Percentiles rank a stretch among this genome's conserved stretches.
phyloP scores from a whole-genome alignment of 768 basidiomycete species.

The Hygrocybe punicea region DNA sequence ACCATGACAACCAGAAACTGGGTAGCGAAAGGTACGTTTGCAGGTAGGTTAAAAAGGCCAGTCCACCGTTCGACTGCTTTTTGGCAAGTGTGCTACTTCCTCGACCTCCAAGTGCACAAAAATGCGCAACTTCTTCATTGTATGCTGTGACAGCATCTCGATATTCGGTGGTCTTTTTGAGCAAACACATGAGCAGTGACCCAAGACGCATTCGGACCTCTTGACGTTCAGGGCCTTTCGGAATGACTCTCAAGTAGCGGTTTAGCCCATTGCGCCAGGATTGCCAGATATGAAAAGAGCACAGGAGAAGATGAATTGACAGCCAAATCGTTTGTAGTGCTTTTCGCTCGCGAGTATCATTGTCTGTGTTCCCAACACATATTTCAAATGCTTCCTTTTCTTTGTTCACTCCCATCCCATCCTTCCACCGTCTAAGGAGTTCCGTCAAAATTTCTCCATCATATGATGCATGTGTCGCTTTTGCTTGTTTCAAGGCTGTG shows the following conservation, averaged over 20 bases:
- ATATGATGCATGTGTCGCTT: constrained; percentile 9
- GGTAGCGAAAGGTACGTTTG: constrained; percentile 12
- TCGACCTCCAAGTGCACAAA: constrained; percentile 4
- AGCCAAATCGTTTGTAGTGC: constrained; percentile 19
- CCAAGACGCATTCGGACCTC: constrained; percentile 5
- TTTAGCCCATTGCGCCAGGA: constrained; percentile 32
- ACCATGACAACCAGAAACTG: constrained; percentile 31
- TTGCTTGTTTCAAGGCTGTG: not conserved
- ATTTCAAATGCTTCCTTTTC: constrained; percentile 18
- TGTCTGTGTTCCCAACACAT: constrained; percentile 27
- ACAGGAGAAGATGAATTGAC: constrained; percentile 28
- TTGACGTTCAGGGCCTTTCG: constrained; percentile 23
- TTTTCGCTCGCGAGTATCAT: constrained; percentile 24
- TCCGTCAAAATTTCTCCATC: not conserved
- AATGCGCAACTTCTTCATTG: constrained; percentile 17
- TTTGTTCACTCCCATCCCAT: constrained; percentile 8
- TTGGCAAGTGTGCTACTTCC: constrained; percentile 6
- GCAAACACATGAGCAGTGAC: constrained; percentile 15
- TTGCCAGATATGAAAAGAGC: constrained; percentile 36
- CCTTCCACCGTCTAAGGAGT: not conserved
- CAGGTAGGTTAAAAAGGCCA: constrained; percentile 22
- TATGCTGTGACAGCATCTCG: constrained; percentile 16
- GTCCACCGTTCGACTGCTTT: constrained; percentile 16
- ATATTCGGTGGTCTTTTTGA: constrained; percentile 23
- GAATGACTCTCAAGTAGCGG: constrained; percentile 22